Conservation (phyloP, 768 basidiomycete species). For the Lactifluus pinguis region DNA sequence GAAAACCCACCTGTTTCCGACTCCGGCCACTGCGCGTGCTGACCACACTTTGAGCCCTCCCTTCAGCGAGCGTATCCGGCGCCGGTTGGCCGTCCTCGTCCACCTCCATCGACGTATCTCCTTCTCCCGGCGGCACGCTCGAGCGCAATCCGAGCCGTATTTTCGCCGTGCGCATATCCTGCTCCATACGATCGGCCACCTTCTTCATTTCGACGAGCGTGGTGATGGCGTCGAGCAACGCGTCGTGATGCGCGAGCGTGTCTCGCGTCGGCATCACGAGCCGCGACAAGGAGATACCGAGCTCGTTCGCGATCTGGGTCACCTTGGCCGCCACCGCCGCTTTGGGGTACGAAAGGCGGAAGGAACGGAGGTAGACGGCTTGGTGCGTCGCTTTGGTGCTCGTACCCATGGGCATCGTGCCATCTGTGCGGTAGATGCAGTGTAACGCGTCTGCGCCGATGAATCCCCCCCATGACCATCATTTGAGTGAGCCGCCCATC, state of each 20-base stretch:
- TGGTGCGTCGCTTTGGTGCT: slow-evolving; percentile 70
- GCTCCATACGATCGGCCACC: slow-evolving; percentile 74
- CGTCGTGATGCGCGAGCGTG: slow-evolving; percentile 67
- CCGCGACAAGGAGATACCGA: slow-evolving; percentile 60
- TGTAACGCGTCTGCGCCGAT: slow-evolving; percentile 47
- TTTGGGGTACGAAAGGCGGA: slow-evolving; percentile 77
- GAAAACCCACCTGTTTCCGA: slow-evolving; percentile 47
- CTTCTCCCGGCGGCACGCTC: slow-evolving; percentile 31
- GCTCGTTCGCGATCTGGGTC: slow-evolving; percentile 63
- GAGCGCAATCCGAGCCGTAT: slow-evolving; percentile 48
- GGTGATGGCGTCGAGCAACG: slow-evolving; percentile 60
- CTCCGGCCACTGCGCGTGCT: slow-evolving; percentile 31
- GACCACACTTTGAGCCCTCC: slow-evolving; percentile 55
- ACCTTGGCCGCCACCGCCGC: slow-evolving; percentile 66
- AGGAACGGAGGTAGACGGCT: slow-evolving; percentile 78
- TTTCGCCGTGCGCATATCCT: slow-evolving; percentile 69
- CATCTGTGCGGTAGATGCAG: slow-evolving; percentile 66
- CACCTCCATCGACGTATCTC: slow-evolving; percentile 27
- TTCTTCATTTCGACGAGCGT: slow-evolving; percentile 85
- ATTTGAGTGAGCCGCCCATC: too few species aligned
- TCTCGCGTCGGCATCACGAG: slow-evolving; percentile 93
- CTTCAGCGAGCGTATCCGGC: slow-evolving; percentile 45
- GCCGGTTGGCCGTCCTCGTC: slow-evolving; percentile 29
- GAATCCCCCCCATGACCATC: too few species aligned
- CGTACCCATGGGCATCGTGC: slow-evolving; percentile 37